Base-by-base conservation (phyloP, 2,329 filamentous ascomycete genomes). In the Cephalotrichum gorgonifer region DNA sequence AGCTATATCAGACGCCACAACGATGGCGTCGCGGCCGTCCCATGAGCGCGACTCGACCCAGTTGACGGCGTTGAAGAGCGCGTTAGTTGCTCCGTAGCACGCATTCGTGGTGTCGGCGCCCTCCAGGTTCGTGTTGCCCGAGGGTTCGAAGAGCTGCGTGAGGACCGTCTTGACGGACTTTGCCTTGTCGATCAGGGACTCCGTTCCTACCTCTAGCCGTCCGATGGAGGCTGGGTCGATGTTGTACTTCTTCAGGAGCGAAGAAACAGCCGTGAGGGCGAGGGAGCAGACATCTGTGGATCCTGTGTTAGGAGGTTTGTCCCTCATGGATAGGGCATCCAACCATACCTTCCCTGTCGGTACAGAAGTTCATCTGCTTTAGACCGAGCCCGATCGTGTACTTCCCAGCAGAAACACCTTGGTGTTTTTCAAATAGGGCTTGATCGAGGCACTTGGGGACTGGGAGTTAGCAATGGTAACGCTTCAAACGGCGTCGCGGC, bases 291-390 rank as follows among this genome's bases (percentile, higher is more conserved):
- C 91, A 66, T 93, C 87, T 91, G 56, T 23, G 49, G 26, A n/a
- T n/a, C n/a, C n/a, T n/a, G 50, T 38, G 52, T 52, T 48, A 46
- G 47, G 48, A 23, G 45, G 27, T 50, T 38, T 43, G 52, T 47
- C 53, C 54, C 53, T 55, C 52, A 54, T 50, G 49, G 50, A 51
- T 44, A 52, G 49, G 44, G 43, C 44, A 44, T 50, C 43, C 50
- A 44, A 56, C 66, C 73, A 67, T 66, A 89, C 86, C 86, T 74
- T 93, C 87, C 63, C 86, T 81, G 64, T 93, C 87, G 69, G 91
- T 87, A 66, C 87, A 91, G 72, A 93, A 93, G 74, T 82, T 83
- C 87, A 93, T 93, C 73, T 86, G 88, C 64, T 85, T 90, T 78
- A 91, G 87, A 61, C 87, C 87, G 50, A 93, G 83, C 67, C 87